Conservation (phyloP, 176 grass and related monocot genomes). For the Raddia distichophylla region DNA sequence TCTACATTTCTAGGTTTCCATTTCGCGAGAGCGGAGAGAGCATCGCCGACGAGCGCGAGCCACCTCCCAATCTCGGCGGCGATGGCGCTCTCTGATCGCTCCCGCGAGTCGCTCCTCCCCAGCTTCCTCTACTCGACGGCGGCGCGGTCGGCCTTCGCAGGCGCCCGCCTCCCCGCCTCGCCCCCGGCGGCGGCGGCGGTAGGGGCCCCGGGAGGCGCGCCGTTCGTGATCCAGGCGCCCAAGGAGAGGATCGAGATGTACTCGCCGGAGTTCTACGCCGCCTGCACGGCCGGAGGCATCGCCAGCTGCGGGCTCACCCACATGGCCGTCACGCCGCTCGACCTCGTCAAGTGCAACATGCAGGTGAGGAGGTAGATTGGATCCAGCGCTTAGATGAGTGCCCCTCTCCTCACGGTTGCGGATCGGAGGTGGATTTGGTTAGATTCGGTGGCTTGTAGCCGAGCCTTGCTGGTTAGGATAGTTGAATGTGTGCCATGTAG, state of each 20-base stretch:
- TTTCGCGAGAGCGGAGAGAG: background rate
- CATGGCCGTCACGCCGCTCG: slow-evolving; percentile 94
- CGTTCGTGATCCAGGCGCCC: slow-evolving; percentile 71
- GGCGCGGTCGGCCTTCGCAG: slow-evolving; percentile 34
- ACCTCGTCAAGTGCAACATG: slow-evolving; percentile 99
- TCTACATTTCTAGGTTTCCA: no score
- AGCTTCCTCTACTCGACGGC: slow-evolving; percentile 63
- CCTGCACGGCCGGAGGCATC: slow-evolving; percentile 82
- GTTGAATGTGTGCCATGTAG: background rate
- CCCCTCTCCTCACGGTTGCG: background rate
- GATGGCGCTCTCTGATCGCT: slow-evolving; percentile 61
- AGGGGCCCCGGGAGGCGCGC: background rate
- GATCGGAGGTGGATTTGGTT: background rate
- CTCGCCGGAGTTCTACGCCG: slow-evolving; percentile 89
- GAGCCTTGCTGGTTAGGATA: background rate
- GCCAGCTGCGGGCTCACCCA: slow-evolving; percentile 97
- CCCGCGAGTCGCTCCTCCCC: slow-evolving; percentile 55
- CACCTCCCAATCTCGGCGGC: background rate
- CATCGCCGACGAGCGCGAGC: no score
- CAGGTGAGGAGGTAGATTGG: slow-evolving; percentile 59
- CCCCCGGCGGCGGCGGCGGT: background rate
- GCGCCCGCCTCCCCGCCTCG: slow-evolving; percentile 22
- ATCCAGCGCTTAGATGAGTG: background rate
- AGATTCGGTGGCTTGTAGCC: background rate
- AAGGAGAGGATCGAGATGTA: slow-evolving; percentile 83